Evolutionary conservation across 129 eudicot genomes (phyloP).

Genomic region (Centaurea solstitialis): DNA sequence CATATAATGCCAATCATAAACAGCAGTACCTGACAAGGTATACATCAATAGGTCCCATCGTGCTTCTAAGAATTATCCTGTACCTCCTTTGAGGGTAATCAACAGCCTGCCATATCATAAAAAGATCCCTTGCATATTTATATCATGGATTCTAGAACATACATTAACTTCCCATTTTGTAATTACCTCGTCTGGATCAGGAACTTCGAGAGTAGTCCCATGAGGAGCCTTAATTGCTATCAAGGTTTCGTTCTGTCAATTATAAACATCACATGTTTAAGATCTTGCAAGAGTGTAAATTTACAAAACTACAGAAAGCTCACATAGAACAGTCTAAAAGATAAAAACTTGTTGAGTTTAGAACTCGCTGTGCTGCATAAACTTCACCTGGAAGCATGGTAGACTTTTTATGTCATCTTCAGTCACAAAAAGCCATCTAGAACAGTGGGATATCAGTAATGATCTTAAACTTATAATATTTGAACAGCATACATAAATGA

Average conservation of each 20-base stretch:
- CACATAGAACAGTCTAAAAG: background rate
- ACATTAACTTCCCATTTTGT: slow-evolving; percentile 1
- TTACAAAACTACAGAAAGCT: background rate
- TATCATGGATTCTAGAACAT: slow-evolving; percentile 2
- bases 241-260: slow-evolving; percentile 84
- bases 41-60: slow-evolving; percentile 99
- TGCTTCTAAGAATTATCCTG: slow-evolving; percentile 95
- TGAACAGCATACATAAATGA: background rate
- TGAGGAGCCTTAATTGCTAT: slow-evolving; percentile 99
- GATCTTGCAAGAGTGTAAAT: background rate
- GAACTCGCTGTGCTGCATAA: background rate
- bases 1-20: background rate
- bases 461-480: background rate
- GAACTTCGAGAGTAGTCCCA: slow-evolving; percentile 99
- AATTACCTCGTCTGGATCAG: slow-evolving; percentile 96
- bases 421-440: slow-evolving; percentile 96
- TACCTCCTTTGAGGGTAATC: slow-evolving; percentile 97
- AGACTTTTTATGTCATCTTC: slow-evolving; percentile 93
- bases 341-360: background rate
- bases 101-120: slow-evolving; percentile 53
- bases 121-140: slow-evolving; percentile 14
- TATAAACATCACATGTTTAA: slow-evolving; percentile 13
- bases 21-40: slow-evolving; percentile 88
- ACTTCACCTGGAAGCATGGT: slow-evolving; percentile 83
- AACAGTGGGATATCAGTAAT: slow-evolving; percentile 7